phyloP scores from a whole-genome alignment of 306 rosid genomes.

The Rubus idaeus region DNA sequence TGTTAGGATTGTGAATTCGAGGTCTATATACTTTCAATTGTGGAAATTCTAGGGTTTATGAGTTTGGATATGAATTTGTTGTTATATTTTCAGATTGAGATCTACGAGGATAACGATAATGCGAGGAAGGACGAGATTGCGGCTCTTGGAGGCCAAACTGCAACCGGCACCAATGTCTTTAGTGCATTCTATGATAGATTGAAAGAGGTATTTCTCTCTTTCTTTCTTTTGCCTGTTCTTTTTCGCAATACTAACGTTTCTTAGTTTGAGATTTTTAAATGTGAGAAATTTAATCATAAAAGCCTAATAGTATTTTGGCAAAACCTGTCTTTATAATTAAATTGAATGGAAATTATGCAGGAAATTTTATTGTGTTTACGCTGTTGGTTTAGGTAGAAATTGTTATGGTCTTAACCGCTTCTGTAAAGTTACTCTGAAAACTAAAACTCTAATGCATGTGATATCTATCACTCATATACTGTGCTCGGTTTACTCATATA shows the following conservation, averaged over 20 bases:
- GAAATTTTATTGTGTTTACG: not conserved
- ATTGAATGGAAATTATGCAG: not conserved
- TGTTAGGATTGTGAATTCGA: not conserved
- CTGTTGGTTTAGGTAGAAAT: not conserved
- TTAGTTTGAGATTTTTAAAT: not conserved
- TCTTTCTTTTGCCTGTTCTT: not conserved
- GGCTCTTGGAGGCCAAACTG: slow-evolving; percentile 95
- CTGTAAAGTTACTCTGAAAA: not conserved
- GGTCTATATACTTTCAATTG: not conserved
- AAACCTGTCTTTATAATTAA: not conserved
- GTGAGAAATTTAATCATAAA: not conserved
- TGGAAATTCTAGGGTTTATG: slow-evolving; percentile 7
- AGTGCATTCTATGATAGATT: slow-evolving; percentile 95
- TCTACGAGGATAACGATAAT: slow-evolving; percentile 76
- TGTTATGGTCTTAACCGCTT: not conserved
- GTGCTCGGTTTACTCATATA: not conserved
- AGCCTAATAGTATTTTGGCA: not conserved
- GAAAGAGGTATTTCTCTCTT: slow-evolving; percentile 59
- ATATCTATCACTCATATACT: not conserved
- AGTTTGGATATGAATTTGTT: slow-evolving; percentile 2
- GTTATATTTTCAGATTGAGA: slow-evolving; percentile 58
- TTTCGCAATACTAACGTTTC: not conserved
- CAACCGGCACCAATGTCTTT: slow-evolving; percentile 80
- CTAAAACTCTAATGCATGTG: not conserved
- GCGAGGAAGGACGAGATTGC: slow-evolving; percentile 98